Base-by-base conservation (phyloP, 768 basidiomycete genomes). In the Tricholoma hemisulphureum region DNA sequence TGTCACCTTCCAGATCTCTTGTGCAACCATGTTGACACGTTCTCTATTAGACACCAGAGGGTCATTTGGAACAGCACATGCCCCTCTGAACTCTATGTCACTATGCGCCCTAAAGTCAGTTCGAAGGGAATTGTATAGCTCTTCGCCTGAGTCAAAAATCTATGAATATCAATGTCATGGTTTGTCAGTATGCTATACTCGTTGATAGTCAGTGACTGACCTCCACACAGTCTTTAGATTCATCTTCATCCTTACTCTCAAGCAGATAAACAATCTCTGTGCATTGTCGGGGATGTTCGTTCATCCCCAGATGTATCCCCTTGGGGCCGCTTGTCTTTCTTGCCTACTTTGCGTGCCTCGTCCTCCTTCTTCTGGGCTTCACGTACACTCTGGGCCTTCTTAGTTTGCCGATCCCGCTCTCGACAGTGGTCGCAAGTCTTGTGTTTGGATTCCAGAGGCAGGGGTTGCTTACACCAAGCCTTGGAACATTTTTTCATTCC, bases 1-100 rank as follows among this genome's bases (percentile, higher is more conserved):
- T 45, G 59, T 67, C 18, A 64, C 37, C 41, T 56, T 53, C 65
- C 63, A 66, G 20, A 69, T 56, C 43, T 67, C 65, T 9, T 62
- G 18, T 8, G 45, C 50, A 3, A 48, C 60, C 59, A 67, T 62
- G 31, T 55, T 35, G 14, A 64, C 62, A 10, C 58, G 61, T 37
- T 55, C 51, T 53, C 39, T 53, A 35, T 53, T 6, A 23, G 51
- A 35, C 13, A 35, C 34, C 34, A 35, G 34, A 16, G 34, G 34
- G 13, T 35, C 34, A 35, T 35, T 35, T 35, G 34, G 34, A 35
- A 35, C 34, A 16, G 34, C 7, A 8, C 20, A 41, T 41, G 39
- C 39, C 39, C 39, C 39, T 18, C 2, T 41, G 39, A 41, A 41
- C 39, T 41, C 39, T 41, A 41, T 10, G 18, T 41, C 39, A 41